Base-by-base conservation (phyloP, 1,139 yeast species). In the Neolecta irregularis region DNA sequence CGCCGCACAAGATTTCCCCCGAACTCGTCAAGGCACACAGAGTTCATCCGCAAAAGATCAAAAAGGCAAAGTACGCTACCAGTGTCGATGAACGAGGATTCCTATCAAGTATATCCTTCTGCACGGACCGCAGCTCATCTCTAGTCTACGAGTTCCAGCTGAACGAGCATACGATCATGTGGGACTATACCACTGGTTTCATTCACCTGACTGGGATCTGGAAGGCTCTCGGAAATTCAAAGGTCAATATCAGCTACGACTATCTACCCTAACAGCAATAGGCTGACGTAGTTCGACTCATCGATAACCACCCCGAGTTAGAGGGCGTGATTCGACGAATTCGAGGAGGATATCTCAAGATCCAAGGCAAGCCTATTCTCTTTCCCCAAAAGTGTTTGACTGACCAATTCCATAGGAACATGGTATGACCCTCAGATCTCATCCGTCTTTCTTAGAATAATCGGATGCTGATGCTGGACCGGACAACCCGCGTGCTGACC, bases 361-460 rank as follows among this genome's bases (percentile, higher is more conserved):
- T 85, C 47, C 96, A 85, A 58, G 96, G 96, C 2, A 81, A 94
- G n/a, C n/a, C n/a, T n/a, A n/a, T n/a, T n/a, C n/a, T n/a, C n/a
- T n/a, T n/a, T n/a, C n/a, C n/a, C n/a, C n/a, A n/a, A n/a, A n/a
- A n/a, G n/a, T n/a, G n/a, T n/a, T n/a, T n/a, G n/a, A n/a, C n/a
- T n/a, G n/a, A n/a, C n/a, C n/a, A n/a, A n/a, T n/a, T n/a, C n/a
- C n/a, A n/a, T n/a, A n/a, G n/a, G n/a, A n/a, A n/a, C n/a, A n/a
- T n/a, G n/a, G n/a, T n/a, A n/a, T n/a, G n/a, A n/a, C n/a, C n/a
- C n/a, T n/a, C n/a, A n/a, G n/a, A n/a, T n/a, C n/a, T n/a, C n/a
- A n/a, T n/a, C n/a, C n/a, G n/a, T n/a, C n/a, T n/a, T n/a, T n/a
- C n/a, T n/a, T n/a, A n/a, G n/a, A n/a, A n/a, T n/a, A n/a, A n/a